Evolutionary conservation across 2,329 filamentous ascomycete species (phyloP), one percentile per base, ranked within the genome.

Genomic region (Ceratocystis albifundus): DNA sequence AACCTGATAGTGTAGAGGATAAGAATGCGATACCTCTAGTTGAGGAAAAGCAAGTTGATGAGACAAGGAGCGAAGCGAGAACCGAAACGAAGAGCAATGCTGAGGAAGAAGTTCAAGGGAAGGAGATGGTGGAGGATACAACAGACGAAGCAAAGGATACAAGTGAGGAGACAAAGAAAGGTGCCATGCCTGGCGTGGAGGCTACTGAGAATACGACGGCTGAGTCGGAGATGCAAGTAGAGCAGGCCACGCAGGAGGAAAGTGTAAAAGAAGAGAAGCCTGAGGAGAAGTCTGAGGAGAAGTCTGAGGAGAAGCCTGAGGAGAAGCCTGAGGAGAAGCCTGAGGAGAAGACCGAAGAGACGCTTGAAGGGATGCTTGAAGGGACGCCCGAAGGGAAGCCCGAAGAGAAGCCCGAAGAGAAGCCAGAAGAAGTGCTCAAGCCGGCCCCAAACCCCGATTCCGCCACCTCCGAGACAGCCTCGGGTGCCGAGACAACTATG

Each of bases 171-270:
- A 45, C 69, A 32, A 65, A 71, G 55, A 30, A 70, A 59, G 71
- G 71, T 53, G 55, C 63, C 61, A n/a, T 20, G 12, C 62, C 68
- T 1, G 48, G 25, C 1, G 62, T 44, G 22, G 71, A 72, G 10
- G 69, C 70, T 0, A 59, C 69, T 1, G 72, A 71, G 30, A 70
- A 72, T 15, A 67, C n/a, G n/a, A 53, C n/a, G n/a, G 48, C 5
- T 25, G 48, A 20, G 6, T 25, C 48, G 5, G 22, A 25, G n/a
- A 53, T 53, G 12, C 36, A 12, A 41, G 36, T 41, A 41, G 36
- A 41, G 36, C 36, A 41, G 10, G 3, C 8, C 36, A 41, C 36
- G 15, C 36, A 15, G 10, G 36, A 41, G 36, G 36, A 41, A 41
- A 12, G 4, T 41, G 15, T 12, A 12, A 41, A 41, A 41, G 69